Percentiles rank a stretch among this genome's conserved stretches.
These are phyloP conservation scores for Bruguiera parviflora DNA, from an alignment of 345 rosid genomes.

Conservation along the genomic window DNA sequence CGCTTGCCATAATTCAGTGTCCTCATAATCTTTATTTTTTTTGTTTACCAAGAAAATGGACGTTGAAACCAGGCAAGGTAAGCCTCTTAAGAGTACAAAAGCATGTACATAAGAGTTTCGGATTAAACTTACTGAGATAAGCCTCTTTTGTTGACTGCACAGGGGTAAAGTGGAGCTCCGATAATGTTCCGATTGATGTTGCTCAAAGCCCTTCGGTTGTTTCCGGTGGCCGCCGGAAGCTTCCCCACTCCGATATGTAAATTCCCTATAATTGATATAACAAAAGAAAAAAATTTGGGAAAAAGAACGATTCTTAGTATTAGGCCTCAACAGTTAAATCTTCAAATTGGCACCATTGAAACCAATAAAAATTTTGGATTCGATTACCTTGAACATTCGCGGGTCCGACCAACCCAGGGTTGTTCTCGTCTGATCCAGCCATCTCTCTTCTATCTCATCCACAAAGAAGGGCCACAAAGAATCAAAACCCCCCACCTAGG, in stretches of 20 bases:
- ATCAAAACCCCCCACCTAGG: slow-evolving; percentile 5
- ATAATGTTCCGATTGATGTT: slow-evolving; percentile 59
- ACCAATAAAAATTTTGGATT: neutral
- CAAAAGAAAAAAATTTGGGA: neutral
- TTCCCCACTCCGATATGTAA: slow-evolving; percentile 55
- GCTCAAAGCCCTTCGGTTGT: slow-evolving; percentile 71
- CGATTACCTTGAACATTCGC: slow-evolving; percentile 47
- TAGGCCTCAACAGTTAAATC: slow-evolving; percentile 12
- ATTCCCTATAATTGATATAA: slow-evolving; percentile 37
- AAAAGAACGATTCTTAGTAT: slow-evolving; percentile 13
- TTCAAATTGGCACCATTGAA: neutral
- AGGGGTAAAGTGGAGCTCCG: slow-evolving; percentile 60
- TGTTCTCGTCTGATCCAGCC: slow-evolving; percentile 82
- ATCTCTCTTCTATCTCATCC: slow-evolving; percentile 26
- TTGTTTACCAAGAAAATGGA: neutral
- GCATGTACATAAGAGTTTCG: slow-evolving; percentile 1
- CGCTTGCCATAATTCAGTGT: no score
- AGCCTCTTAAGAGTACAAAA: neutral
- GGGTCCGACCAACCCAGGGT: slow-evolving; percentile 57
- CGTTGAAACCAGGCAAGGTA: neutral
- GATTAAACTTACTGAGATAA: slow-evolving; percentile 47
- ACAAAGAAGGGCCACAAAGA: slow-evolving; percentile 20
- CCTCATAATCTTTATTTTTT: no score
- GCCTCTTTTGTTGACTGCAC: slow-evolving; percentile 62
- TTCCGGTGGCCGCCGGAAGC: slow-evolving; percentile 41